Percentiles rank a stretch among this genome's conserved stretches.
Evolutionary conservation across 306 rosid species (phyloP).

Genomic region (Cucurbita argyrosperma): DNA sequence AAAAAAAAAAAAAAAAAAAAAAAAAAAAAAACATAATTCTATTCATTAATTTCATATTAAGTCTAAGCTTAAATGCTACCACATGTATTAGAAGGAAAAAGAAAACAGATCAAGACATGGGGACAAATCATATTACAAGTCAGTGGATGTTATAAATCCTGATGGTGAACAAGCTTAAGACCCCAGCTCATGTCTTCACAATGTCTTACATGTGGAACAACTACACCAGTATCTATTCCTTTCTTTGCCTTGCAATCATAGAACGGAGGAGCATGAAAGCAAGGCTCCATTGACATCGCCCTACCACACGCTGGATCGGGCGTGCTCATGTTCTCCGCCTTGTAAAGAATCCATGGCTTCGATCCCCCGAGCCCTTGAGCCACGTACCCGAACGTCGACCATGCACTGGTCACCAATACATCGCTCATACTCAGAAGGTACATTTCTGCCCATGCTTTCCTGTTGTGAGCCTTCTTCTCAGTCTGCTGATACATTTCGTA

Average conservation of each 20-base stretch:
- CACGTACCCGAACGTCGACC: slow-evolving; percentile 81
- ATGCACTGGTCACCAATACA: slow-evolving; percentile 44
- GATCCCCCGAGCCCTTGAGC: slow-evolving; percentile 76
- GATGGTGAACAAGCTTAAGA: slow-evolving; percentile 6
- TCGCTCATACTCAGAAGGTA: slow-evolving; percentile 53
- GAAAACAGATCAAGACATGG: neutral
- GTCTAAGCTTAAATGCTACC: neutral
- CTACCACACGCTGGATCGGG: slow-evolving; percentile 49
- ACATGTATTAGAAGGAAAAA: neutral
- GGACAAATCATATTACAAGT: neutral
- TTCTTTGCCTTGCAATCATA: slow-evolving; percentile 66
- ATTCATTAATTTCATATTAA: too few relatives aligned
- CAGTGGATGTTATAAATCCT: neutral
- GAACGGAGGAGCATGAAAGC: slow-evolving; percentile 79
- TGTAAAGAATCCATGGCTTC: slow-evolving; percentile 61
- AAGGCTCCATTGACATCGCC: slow-evolving; percentile 66
- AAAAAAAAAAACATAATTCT: too few relatives aligned
- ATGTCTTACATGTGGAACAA: slow-evolving; percentile 8
- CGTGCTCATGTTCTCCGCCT: slow-evolving; percentile 39
- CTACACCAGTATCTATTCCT: slow-evolving; percentile 50
- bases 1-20: too few relatives aligned
- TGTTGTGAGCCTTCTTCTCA: slow-evolving; percentile 38
- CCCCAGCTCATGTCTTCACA: slow-evolving; percentile 15
- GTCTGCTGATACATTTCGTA: slow-evolving; percentile 63
- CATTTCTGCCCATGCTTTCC: slow-evolving; percentile 71